Evolutionary conservation across 768 basidiomycete species (phyloP).

Genomic region (Agaricus sinodeliciosus): DNA sequence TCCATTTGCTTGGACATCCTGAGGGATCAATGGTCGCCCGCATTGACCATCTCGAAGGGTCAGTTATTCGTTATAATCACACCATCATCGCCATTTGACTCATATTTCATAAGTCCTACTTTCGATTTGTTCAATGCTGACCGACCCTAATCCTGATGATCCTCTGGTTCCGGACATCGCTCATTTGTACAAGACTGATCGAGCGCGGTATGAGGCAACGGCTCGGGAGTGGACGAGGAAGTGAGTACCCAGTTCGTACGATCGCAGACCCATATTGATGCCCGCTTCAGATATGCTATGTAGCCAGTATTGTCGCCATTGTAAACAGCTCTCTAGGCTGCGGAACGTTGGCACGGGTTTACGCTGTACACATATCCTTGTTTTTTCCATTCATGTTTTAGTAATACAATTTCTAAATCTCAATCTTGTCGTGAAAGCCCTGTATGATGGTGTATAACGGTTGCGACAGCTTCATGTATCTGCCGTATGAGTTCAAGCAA

Average conservation of each 20-base stretch:
- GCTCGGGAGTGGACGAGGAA: slow-evolving; percentile 99
- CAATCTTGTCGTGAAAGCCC: slow-evolving; percentile 12
- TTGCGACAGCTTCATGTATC: not conserved
- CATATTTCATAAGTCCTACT: slow-evolving; percentile 59
- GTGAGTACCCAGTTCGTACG: slow-evolving; percentile 39
- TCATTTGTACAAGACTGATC: slow-evolving; percentile 98
- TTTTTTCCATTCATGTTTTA: slow-evolving; percentile 24
- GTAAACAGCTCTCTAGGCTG: slow-evolving; percentile 49
- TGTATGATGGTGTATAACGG: not conserved
- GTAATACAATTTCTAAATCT: slow-evolving; percentile 21
- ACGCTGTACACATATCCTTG: slow-evolving; percentile 25
- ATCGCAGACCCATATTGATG: slow-evolving; percentile 7
- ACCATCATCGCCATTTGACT: slow-evolving; percentile 3
- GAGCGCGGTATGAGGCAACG: slow-evolving; percentile 93
- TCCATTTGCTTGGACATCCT: slow-evolving; percentile 98
- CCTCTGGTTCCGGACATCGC: slow-evolving; percentile 98
- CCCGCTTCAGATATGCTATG: slow-evolving; percentile 30
- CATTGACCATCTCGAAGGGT: slow-evolving; percentile 99
- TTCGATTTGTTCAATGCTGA: slow-evolving; percentile 99
- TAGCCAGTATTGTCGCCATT: slow-evolving; percentile 12
- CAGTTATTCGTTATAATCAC: slow-evolving; percentile 14
- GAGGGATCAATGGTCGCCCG: slow-evolving; percentile 98
- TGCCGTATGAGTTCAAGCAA: no score
- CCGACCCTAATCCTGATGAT: slow-evolving; percentile 99
- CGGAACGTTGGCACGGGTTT: slow-evolving; percentile 25